Conservation (phyloP, 345 rosid species). For the Conringia planisiliqua region DNA sequence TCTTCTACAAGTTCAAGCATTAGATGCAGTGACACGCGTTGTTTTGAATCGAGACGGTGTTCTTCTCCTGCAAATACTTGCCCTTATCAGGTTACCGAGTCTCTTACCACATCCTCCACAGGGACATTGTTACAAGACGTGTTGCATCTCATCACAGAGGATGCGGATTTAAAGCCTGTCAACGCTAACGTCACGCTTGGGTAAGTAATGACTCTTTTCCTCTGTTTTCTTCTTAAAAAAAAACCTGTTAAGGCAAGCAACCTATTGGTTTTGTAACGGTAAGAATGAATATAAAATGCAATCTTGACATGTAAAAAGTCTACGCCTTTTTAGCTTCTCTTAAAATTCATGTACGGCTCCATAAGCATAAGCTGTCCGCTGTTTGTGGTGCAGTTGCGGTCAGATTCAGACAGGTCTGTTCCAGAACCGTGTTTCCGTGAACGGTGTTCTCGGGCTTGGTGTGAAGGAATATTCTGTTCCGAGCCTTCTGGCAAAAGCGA, state of each 20-base stretch:
- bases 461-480: conserved; percentile 70
- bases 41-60: conserved; percentile 41
- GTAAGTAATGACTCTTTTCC: conserved; percentile 32
- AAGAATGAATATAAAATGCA: not conserved
- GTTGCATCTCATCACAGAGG: conserved; percentile 52
- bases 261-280: not conserved
- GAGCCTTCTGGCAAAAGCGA: conserved; percentile 65
- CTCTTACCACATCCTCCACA: conserved; percentile 43
- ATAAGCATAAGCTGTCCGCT: not conserved
- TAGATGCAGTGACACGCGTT: conserved; percentile 53
- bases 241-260: not conserved
- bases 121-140: conserved; percentile 63
- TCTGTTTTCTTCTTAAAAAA: not conserved
- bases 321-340: not conserved
- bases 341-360: not conserved
- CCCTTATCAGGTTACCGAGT: conserved; percentile 50
- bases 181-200: conserved; percentile 58
- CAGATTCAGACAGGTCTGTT: conserved; percentile 79
- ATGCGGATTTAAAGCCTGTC: conserved; percentile 29
- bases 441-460: conserved; percentile 94
- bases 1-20: conserved; percentile 64
- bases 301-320: not conserved
- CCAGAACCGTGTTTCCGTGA: conserved; percentile 50
- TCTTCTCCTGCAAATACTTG: conserved; percentile 47
- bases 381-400: conserved; percentile 65